These are phyloP conservation scores for Suillus occidentalis DNA, from an alignment of 768 basidiomycete genomes.

Conservation along the genomic window DNA sequence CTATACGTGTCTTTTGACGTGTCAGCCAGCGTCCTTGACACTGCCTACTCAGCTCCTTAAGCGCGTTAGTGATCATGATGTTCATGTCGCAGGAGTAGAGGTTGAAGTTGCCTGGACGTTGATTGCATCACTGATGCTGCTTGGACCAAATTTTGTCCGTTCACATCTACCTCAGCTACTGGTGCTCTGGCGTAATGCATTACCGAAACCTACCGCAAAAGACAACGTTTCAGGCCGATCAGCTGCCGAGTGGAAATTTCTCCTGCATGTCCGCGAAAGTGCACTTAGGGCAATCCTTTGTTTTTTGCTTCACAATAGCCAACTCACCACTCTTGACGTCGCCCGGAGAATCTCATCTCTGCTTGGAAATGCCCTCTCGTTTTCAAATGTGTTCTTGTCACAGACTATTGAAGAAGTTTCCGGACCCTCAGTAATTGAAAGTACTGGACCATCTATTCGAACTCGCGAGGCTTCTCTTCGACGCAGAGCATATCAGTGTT, in stretches of 20 bases:
- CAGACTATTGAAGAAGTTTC: slow-evolving; percentile 66
- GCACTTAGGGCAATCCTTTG: slow-evolving; percentile 86
- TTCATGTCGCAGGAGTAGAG: slow-evolving; percentile 78
- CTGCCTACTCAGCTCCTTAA: slow-evolving; percentile 89
- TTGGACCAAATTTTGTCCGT: slow-evolving; percentile 92
- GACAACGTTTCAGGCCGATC: slow-evolving; percentile 69
- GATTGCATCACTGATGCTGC: slow-evolving; percentile 86
- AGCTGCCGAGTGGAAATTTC: slow-evolving; percentile 83
- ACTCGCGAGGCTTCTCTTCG: slow-evolving; percentile 84
- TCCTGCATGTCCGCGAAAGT: slow-evolving; percentile 87
- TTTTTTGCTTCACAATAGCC: slow-evolving; percentile 81
- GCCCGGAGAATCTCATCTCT: slow-evolving; percentile 85
- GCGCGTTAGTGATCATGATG: slow-evolving; percentile 86
- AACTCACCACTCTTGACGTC: slow-evolving; percentile 87
- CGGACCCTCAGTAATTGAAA: slow-evolving; percentile 38
- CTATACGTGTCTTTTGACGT: slow-evolving; percentile 95
- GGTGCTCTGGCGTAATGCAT: slow-evolving; percentile 95
- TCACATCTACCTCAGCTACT: slow-evolving; percentile 91
- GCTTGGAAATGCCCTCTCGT: slow-evolving; percentile 86
- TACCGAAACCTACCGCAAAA: slow-evolving; percentile 92
- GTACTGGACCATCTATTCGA: slow-evolving; percentile 55
- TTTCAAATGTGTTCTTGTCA: slow-evolving; percentile 79
- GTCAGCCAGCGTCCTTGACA: slow-evolving; percentile 86
- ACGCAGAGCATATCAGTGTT: slow-evolving; percentile 86
- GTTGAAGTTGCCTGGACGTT: slow-evolving; percentile 94